phyloP scores from a whole-genome alignment of 176 grass and related monocot genomes.

The Eragrostis nindensis region DNA sequence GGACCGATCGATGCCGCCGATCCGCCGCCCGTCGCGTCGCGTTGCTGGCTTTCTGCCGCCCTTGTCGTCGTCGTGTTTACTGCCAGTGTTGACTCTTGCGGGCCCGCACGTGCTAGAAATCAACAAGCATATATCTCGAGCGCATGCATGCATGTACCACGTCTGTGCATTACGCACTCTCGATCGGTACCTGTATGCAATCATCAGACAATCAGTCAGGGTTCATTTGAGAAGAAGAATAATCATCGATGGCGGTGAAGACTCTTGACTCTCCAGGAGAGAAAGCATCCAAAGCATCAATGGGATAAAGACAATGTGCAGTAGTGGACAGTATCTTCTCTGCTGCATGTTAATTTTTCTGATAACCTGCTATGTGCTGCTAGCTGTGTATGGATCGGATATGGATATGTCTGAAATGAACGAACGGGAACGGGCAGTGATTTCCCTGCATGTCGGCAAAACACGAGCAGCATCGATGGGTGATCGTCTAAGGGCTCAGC shows the following conservation, averaged over 20 bases:
- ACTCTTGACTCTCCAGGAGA: background rate
- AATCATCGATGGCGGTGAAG: no score
- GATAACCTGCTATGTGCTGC: background rate
- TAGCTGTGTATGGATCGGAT: background rate
- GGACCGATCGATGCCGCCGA: background rate
- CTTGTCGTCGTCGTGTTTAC: background rate
- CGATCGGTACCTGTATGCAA: no score
- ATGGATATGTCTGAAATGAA: background rate
- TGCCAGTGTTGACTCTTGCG: constrained; percentile 32
- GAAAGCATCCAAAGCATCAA: constrained; percentile 8
- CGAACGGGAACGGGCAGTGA: background rate
- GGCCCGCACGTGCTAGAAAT: no score
- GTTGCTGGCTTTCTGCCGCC: background rate
- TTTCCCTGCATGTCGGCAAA: constrained; percentile 45
- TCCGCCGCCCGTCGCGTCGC: background rate
- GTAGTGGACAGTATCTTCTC: background rate
- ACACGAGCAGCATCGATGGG: constrained; percentile 16
- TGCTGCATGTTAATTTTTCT: no score
- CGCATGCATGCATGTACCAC: no score
- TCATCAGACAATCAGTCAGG: no score
- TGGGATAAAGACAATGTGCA: background rate
- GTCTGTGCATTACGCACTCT: no score
- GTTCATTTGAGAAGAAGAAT: no score
- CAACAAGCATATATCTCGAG: background rate
- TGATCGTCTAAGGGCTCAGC: background rate